Evolutionary conservation across 2,329 filamentous ascomycete genomes (phyloP).

Genomic region (Cladobotryum mycophilum): DNA sequence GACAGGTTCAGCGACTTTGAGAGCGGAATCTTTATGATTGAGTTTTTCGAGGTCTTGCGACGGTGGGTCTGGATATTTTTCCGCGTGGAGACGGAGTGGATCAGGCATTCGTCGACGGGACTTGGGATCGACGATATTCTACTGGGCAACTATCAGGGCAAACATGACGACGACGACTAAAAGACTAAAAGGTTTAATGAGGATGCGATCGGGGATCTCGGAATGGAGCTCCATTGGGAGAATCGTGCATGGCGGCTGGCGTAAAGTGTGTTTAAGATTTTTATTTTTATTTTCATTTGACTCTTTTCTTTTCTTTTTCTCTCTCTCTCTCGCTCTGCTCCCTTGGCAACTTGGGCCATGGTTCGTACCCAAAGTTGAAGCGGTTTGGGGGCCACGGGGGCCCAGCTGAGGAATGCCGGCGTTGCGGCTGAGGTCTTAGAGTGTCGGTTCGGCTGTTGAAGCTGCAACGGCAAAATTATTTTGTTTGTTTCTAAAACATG

Average conservation of each 20-base stretch:
- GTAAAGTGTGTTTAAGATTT: background rate
- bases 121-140: conserved; percentile 64
- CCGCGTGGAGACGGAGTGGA: conserved; percentile 89
- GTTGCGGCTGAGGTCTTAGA: background rate
- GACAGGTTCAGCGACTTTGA: conserved; percentile 83
- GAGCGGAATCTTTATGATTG: conserved; percentile 79
- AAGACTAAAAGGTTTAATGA: background rate
- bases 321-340: background rate
- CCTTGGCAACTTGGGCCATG: background rate
- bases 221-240: background rate
- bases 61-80: conserved; percentile 98
- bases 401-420: background rate
- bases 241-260: conserved; percentile 5
- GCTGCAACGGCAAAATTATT: background rate
- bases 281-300: conserved; percentile 2
- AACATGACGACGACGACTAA: conserved; percentile 40
- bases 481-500: too few relatives aligned
- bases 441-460: background rate
- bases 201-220: background rate
- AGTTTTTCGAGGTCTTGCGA: conserved; percentile 78
- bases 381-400: background rate
- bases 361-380: background rate
- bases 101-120: conserved; percentile 49
- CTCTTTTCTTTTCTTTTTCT: conserved; percentile 7
- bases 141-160: conserved; percentile 64